Conservation (phyloP, 2,329 filamentous ascomycete species). For the Mariannaea sp. region DNA sequence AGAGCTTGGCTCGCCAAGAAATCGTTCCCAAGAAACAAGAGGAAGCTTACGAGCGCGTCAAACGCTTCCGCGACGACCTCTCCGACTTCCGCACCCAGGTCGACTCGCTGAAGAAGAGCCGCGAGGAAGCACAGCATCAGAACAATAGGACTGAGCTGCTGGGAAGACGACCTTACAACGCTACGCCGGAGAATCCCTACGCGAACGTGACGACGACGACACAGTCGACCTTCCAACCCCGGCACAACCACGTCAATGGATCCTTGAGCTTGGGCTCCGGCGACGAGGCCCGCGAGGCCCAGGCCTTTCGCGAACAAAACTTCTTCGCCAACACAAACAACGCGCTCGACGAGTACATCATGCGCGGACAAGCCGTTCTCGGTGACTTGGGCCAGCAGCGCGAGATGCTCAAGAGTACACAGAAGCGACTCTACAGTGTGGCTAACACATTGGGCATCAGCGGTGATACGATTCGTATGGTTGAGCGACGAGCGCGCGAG, state of each 20-base stretch:
- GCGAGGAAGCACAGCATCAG: constrained; percentile 72
- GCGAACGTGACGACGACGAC: constrained; percentile 56
- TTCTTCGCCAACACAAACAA: constrained; percentile 84
- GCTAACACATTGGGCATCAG: constrained; percentile 93
- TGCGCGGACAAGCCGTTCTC: constrained; percentile 86
- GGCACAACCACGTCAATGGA: constrained; percentile 45
- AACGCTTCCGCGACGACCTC: constrained; percentile 83
- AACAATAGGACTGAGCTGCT: constrained; percentile 79
- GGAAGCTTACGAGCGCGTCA: constrained; percentile 84
- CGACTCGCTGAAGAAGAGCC: constrained; percentile 74
- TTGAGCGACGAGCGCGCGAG: constrained; percentile 87
- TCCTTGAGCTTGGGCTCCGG: constrained; percentile 50
- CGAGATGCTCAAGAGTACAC: constrained; percentile 94
- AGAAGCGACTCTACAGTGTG: constrained; percentile 87
- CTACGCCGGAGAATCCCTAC: constrained; percentile 94
- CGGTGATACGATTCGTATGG: constrained; percentile 96
- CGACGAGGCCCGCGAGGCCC: constrained; percentile 75
- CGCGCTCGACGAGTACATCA: constrained; percentile 92
- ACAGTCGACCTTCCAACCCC: constrained; percentile 47
- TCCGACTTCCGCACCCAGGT: constrained; percentile 79
- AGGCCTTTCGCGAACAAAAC: constrained; percentile 85
- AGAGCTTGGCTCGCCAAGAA: constrained; percentile 82
- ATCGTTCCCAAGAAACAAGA: constrained; percentile 89
- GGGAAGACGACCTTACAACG: constrained; percentile 77
- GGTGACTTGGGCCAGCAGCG: constrained; percentile 87